Evolutionary conservation across 192 early-diverging fungal species (phyloP).

Genomic region (Pecoramyces ruminantium): DNA sequence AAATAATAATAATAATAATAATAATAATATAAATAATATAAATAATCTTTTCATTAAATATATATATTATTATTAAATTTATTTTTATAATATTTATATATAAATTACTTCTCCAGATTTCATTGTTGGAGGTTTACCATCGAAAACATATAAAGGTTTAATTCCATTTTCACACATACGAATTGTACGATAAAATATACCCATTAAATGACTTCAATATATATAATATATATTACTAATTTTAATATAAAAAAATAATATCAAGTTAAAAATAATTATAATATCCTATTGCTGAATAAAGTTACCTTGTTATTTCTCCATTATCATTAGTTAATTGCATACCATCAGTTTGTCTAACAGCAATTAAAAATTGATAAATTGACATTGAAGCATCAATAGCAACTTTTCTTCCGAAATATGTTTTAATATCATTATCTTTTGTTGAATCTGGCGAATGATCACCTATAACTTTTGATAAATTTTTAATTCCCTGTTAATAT

Average conservation of each 20-base stretch:
- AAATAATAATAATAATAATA: no score
- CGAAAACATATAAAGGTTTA: slow-evolving; percentile 94
- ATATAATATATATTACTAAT: not conserved
- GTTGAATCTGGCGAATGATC: slow-evolving; percentile 78
- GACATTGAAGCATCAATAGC: slow-evolving; percentile 96
- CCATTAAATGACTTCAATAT: slow-evolving; percentile 73
- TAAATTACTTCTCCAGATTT: slow-evolving; percentile 78
- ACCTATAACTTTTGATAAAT: slow-evolving; percentile 77
- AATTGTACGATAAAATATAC: slow-evolving; percentile 89
- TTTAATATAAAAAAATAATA: not conserved
- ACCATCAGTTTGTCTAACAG: slow-evolving; percentile 75
- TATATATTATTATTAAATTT: no score
- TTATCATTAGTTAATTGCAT: slow-evolving; percentile 72
- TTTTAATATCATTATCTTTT: slow-evolving; percentile 66
- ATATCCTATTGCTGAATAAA: no score
- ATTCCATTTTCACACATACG: slow-evolving; percentile 93
- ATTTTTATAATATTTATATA: no score
- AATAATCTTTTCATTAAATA: no score
- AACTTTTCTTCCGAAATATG: slow-evolving; percentile 83
- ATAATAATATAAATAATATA: no score
- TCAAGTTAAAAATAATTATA: not conserved
- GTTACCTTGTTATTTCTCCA: slow-evolving; percentile 77
- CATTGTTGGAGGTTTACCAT: slow-evolving; percentile 86
- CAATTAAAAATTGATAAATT: slow-evolving; percentile 97
- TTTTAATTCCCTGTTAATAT: slow-evolving; percentile 48